Conservation (phyloP, 495 filamentous ascomycete genomes). For the Penicillium tannophilum region DNA sequence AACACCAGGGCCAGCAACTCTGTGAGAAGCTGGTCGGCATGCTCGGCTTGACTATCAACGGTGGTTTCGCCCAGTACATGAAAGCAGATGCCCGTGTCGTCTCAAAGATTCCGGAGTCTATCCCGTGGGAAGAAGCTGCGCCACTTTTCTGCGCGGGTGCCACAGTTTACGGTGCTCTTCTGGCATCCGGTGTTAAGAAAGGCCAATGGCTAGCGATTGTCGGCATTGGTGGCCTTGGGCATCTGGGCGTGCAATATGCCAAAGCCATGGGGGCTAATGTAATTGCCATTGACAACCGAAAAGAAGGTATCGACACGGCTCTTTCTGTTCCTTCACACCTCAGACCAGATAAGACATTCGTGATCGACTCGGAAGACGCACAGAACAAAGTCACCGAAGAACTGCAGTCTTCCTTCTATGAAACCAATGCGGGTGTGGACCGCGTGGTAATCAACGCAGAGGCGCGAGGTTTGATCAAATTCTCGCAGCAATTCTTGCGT, state of each 20-base stretch:
- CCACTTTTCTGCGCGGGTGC: constrained; percentile 18
- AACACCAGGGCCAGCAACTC: constrained; percentile 9
- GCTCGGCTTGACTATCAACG: constrained; percentile 17
- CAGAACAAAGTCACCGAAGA: constrained; percentile 10
- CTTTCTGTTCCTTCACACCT: constrained; percentile 4
- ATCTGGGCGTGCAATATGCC: constrained; percentile 17
- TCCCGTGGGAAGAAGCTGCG: constrained; percentile 12
- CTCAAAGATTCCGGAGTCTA: constrained; percentile 11
- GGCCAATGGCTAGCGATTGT: constrained; percentile 12
- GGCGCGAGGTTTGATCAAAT: constrained; percentile 5
- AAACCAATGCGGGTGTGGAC: constrained; percentile 11
- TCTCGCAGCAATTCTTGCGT: constrained; percentile 16
- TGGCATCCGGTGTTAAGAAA: constrained; percentile 4
- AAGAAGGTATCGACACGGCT: constrained; percentile 13
- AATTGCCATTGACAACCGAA: constrained; percentile 14
- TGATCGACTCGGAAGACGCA: constrained; percentile 12
- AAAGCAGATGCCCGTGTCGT: constrained; percentile 17
- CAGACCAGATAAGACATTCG: constrained; percentile 10
- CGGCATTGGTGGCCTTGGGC: constrained; percentile 16
- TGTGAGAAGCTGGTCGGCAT: constrained; percentile 15
- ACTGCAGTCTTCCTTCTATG: constrained; percentile 18
- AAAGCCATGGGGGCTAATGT: constrained; percentile 9
- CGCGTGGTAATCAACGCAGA: constrained; percentile 17
- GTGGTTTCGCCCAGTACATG: constrained; percentile 15
- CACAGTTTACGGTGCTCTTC: constrained; percentile 14